A percentile compares a stretch with the other conserved stretches of the same genome.
These are phyloP conservation scores for Haplosporangium gracile DNA, from an alignment of 192 early-diverging fungal genomes.

Conservation along the genomic window DNA sequence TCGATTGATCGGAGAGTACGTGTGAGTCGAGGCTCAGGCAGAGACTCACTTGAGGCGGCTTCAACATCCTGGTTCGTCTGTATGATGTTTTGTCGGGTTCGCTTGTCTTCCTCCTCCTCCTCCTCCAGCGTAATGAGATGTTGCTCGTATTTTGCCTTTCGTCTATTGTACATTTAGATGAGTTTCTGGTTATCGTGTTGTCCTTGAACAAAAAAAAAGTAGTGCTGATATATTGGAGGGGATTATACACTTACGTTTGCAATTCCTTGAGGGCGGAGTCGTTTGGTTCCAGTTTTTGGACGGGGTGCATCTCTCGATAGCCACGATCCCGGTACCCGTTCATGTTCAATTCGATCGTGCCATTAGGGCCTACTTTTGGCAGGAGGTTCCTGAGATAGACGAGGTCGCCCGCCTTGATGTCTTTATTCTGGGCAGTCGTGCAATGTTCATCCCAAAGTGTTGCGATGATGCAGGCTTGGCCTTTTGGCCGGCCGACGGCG, in stretches of 20 bases:
- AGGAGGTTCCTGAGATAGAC: constrained; percentile 37
- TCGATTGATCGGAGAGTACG: no score
- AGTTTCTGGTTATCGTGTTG: no score
- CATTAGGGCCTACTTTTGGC: constrained; percentile 15
- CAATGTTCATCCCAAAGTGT: constrained; percentile 51
- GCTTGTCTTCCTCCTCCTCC: background rate
- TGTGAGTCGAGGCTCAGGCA: no score
- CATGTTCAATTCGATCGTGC: constrained; percentile 30
- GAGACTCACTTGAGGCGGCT: background rate
- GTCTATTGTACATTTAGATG: background rate
- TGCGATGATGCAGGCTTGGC: constrained; percentile 23
- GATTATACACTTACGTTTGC: background rate
- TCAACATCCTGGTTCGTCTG: background rate
- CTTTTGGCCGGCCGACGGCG: background rate
- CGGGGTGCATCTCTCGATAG: background rate
- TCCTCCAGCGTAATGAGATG: background rate
- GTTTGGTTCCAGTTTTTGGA: background rate
- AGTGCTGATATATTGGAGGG: no score
- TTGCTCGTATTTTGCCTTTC: background rate
- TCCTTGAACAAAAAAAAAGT: no score
- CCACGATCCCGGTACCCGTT: constrained; percentile 15
- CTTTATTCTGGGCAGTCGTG: background rate
- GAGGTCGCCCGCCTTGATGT: constrained; percentile 17
- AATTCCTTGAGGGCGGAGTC: constrained; percentile 7
- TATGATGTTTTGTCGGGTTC: background rate